Percentiles rank a stretch among this genome's conserved stretches.
Conservation (phyloP, 768 basidiomycete genomes). For the Pleurotus sapidus region DNA sequence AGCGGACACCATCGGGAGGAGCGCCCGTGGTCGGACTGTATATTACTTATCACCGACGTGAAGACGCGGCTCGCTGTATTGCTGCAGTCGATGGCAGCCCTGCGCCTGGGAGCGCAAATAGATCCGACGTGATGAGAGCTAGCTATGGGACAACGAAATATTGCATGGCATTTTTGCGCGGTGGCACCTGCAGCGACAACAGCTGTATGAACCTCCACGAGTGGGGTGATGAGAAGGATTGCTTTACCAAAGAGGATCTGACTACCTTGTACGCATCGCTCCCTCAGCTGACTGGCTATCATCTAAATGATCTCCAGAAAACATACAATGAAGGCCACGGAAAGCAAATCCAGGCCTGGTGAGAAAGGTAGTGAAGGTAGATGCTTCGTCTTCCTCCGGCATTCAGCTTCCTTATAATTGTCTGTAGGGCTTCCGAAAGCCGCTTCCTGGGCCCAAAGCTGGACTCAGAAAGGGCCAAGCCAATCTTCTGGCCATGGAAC, state of each 20-base stretch:
- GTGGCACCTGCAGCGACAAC: conserved; percentile 79
- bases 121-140: conserved; percentile 76
- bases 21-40: conserved; percentile 88
- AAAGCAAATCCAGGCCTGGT: conserved; percentile 55
- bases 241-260: conserved; percentile 94
- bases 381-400: conserved; percentile 12
- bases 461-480: neutral
- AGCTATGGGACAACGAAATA: conserved; percentile 98
- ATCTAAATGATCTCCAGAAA: conserved; percentile 47
- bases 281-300: conserved; percentile 8
- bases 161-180: conserved; percentile 92
- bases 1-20: conserved; percentile 75
- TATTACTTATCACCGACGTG: conserved; percentile 91
- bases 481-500: neutral
- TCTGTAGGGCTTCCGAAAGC: conserved; percentile 58
- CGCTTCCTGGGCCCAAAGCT: conserved; percentile 57
- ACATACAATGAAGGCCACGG: conserved; percentile 90
- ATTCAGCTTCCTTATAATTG: conserved; percentile 8
- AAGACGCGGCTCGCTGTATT: conserved; percentile 94
- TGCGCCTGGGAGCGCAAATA: conserved; percentile 82
- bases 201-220: conserved; percentile 95
- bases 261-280: conserved; percentile 69
- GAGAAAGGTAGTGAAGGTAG: conserved; percentile 65
- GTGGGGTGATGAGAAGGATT: conserved; percentile 98
- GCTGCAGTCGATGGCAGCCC: conserved; percentile 88